Evolutionary conservation across 1,139 yeast genomes (phyloP).

Genomic region (Pichia inconspicua): DNA sequence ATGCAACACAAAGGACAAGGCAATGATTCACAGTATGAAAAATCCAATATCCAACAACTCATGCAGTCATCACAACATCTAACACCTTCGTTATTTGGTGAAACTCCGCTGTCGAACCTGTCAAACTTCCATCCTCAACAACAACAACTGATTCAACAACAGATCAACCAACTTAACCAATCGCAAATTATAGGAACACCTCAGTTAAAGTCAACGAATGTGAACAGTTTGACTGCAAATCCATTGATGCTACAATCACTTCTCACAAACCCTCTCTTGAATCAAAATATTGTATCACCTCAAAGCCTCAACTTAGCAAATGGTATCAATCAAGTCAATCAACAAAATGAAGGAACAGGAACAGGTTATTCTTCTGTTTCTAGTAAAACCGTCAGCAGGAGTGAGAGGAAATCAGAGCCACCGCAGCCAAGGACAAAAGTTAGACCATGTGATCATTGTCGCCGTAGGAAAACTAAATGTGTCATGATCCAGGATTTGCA

Average conservation of each 20-base stretch:
- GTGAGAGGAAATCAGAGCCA: slow-evolving; percentile 17
- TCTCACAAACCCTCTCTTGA: neutral
- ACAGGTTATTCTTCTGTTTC: neutral
- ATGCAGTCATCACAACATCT: neutral
- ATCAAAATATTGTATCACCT: neutral
- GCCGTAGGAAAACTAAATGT: slow-evolving; percentile 59
- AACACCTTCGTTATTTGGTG: slow-evolving; percentile 1
- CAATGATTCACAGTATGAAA: neutral
- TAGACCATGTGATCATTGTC: slow-evolving; percentile 61
- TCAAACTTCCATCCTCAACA: slow-evolving; percentile 6
- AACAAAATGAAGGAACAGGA: neutral
- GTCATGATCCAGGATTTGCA: slow-evolving; percentile 49
- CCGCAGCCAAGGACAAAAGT: slow-evolving; percentile 29
- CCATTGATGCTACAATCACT: neutral
- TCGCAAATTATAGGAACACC: neutral
- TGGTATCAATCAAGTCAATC: neutral
- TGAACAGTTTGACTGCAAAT: neutral
- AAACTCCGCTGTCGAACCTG: slow-evolving; percentile 2
- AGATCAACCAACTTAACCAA: slow-evolving; percentile 10
- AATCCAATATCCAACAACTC: neutral
- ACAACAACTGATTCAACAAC: slow-evolving; percentile 9
- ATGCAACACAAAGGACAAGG: slow-evolving; percentile 7
- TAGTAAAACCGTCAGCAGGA: neutral
- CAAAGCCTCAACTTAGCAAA: neutral
- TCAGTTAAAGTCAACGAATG: neutral